phyloP scores from a whole-genome alignment of 2,329 filamentous ascomycete species.

The Phoma sp. region DNA sequence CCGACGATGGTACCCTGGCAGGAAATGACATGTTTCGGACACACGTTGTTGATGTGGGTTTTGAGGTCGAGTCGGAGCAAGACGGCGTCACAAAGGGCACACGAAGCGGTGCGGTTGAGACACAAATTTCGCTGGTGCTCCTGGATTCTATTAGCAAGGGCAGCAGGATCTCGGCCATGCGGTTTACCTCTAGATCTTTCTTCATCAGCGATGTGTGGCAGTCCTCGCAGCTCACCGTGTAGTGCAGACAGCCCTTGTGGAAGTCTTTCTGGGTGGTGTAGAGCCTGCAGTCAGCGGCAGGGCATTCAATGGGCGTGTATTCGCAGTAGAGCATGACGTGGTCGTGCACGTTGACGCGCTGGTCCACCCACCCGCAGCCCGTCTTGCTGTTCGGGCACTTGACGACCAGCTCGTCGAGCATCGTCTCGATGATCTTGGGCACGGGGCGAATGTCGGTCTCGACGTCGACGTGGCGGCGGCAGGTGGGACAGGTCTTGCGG shows the following conservation, averaged over 20 bases:
- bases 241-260: conserved; percentile 62
- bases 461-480: conserved; percentile 56
- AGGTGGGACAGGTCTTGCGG: conserved; percentile 62
- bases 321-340: conserved; percentile 69
- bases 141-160: conserved; percentile 45
- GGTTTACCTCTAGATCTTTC: conserved; percentile 59
- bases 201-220: conserved; percentile 63
- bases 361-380: conserved; percentile 62
- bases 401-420: conserved; percentile 68
- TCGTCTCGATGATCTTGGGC: conserved; percentile 65
- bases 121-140: conserved; percentile 58
- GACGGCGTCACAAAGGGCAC: conserved; percentile 52
- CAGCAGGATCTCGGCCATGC: neutral
- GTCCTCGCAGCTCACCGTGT: conserved; percentile 59
- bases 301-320: conserved; percentile 62
- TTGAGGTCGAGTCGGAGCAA: conserved; percentile 53
- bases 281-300: conserved; percentile 58
- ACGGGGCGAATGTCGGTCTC: conserved; percentile 47
- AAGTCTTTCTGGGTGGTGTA: conserved; percentile 64
- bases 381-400: conserved; percentile 63
- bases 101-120: conserved; percentile 56
- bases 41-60: conserved; percentile 51
- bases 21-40: conserved; percentile 51
- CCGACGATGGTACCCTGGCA: conserved; percentile 56
- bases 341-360: conserved; percentile 64